phyloP scores from a whole-genome alignment of 2,329 filamentous ascomycete species.

The Talaromyces sp. region DNA sequence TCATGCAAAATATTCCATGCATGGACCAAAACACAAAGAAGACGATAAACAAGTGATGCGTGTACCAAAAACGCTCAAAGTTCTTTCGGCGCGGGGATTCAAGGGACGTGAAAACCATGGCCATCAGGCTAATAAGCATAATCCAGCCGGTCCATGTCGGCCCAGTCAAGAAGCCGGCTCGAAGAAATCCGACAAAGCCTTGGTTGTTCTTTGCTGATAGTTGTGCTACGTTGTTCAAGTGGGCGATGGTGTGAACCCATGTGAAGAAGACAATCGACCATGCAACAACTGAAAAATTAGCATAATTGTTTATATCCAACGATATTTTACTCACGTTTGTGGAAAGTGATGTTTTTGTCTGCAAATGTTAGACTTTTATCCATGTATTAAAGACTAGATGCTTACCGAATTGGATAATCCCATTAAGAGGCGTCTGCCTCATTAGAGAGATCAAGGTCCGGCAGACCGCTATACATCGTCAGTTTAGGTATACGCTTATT shows the following conservation, averaged over 20 bases:
- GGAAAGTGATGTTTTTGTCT: slow-evolving; percentile 85
- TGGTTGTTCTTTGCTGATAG: slow-evolving; percentile 69
- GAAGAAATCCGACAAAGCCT: slow-evolving; percentile 70
- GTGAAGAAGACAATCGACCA: slow-evolving; percentile 89
- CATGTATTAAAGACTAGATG: not conserved
- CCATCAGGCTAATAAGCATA: slow-evolving; percentile 73
- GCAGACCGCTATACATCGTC: slow-evolving; percentile 55
- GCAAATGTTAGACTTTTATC: not conserved
- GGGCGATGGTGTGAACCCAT: slow-evolving; percentile 78
- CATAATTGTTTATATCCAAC: not conserved
- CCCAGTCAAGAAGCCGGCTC: slow-evolving; percentile 71
- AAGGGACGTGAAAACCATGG: slow-evolving; percentile 70
- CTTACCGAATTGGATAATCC: slow-evolving; percentile 68
- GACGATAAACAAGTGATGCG: slow-evolving; percentile 78
- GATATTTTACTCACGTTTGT: slow-evolving; percentile 51
- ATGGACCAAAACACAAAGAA: slow-evolving; percentile 92
- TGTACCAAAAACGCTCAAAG: slow-evolving; percentile 88
- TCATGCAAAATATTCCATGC: slow-evolving; percentile 87
- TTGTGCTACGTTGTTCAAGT: slow-evolving; percentile 82
- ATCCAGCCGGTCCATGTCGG: slow-evolving; percentile 83
- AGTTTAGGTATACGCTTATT: not conserved
- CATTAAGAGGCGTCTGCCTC: slow-evolving; percentile 74
- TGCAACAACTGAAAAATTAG: slow-evolving; percentile 49
- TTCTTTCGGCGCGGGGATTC: slow-evolving; percentile 75
- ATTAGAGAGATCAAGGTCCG: slow-evolving; percentile 76